A percentile compares a stretch with the other conserved stretches of the same genome.
Evolutionary conservation across 352 stramenopile species (phyloP).

Genomic region (Globisporangium parvum): DNA sequence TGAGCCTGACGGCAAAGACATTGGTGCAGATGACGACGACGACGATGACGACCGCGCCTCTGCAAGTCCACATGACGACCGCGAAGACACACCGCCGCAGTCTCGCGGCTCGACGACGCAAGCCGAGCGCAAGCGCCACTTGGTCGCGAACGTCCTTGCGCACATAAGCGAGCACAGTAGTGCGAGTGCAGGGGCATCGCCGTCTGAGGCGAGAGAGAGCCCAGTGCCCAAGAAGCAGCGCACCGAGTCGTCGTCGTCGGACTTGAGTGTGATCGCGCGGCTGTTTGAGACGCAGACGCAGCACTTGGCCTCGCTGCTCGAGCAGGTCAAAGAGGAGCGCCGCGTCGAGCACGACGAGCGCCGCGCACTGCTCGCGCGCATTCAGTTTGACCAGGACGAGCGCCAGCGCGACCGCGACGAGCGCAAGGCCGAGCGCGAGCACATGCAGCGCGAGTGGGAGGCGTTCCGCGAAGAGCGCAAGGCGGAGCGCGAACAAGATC

Average conservation of each 20-base stretch:
- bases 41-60: not conserved
- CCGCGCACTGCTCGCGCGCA: constrained; percentile 1
- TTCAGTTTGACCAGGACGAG: constrained; percentile 11
- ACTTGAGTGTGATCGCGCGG: constrained; percentile 5
- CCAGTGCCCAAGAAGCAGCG: not conserved
- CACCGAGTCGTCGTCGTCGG: not conserved
- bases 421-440: constrained; percentile 5
- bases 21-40: not conserved
- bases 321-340: constrained; percentile 8
- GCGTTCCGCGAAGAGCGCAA: constrained; percentile 9
- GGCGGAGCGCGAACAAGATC: constrained; percentile 7
- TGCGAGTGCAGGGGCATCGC: no score
- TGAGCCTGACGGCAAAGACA: not conserved
- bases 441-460: constrained; percentile 2
- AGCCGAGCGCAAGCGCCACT: constrained; percentile 6
- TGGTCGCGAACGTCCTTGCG: constrained; percentile 9
- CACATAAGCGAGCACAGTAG: constrained; percentile 3
- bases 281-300: constrained; percentile 12
- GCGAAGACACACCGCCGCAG: not conserved
- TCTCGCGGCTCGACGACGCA: not conserved
- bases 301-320: constrained; percentile 9
- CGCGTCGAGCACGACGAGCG: constrained; percentile 11
- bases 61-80: no score
- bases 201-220: not conserved
- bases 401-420: constrained; percentile 8